Evolutionary conservation across 2,329 filamentous ascomycete genomes (phyloP).

Genomic region (Fusarium pseudocircinatum): DNA sequence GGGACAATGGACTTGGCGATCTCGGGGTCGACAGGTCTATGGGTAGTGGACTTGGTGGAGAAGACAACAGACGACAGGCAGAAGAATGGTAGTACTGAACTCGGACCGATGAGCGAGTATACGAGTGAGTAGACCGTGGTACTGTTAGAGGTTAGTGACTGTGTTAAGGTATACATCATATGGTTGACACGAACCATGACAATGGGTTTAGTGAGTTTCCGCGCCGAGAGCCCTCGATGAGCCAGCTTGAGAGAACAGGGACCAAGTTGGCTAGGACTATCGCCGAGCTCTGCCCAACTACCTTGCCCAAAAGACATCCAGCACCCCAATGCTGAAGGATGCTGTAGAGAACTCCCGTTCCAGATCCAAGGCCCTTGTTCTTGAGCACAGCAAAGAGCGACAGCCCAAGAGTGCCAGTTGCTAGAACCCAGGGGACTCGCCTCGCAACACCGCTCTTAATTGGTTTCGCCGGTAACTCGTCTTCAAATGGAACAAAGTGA

Average conservation of each 20-base stretch:
- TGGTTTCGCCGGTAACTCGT: background rate
- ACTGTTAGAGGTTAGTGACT: rapidly evolving
- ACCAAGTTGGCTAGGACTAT: rapidly evolving
- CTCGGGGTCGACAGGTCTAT: background rate
- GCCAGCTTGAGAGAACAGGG: rapidly evolving
- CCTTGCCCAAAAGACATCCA: background rate
- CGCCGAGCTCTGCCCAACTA: rapidly evolving
- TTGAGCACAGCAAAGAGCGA: background rate
- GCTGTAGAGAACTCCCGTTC: background rate
- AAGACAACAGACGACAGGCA: background rate
- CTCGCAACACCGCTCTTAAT: background rate
- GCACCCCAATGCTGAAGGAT: rapidly evolving
- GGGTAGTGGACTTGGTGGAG: background rate
- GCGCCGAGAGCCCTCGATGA: background rate
- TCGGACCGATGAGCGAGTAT: background rate
- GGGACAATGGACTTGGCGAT: background rate
- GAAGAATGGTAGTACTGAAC: background rate
- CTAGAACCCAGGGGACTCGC: background rate
- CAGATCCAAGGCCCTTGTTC: rapidly evolving
- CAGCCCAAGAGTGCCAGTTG: background rate
- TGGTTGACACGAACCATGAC: background rate
- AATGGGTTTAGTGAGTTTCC: background rate
- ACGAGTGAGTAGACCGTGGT: background rate
- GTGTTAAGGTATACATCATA: rapidly evolving
- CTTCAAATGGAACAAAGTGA: background rate